Evolutionary conservation across 345 rosid genomes (phyloP).

Genomic region (Sonneratia alba): DNA sequence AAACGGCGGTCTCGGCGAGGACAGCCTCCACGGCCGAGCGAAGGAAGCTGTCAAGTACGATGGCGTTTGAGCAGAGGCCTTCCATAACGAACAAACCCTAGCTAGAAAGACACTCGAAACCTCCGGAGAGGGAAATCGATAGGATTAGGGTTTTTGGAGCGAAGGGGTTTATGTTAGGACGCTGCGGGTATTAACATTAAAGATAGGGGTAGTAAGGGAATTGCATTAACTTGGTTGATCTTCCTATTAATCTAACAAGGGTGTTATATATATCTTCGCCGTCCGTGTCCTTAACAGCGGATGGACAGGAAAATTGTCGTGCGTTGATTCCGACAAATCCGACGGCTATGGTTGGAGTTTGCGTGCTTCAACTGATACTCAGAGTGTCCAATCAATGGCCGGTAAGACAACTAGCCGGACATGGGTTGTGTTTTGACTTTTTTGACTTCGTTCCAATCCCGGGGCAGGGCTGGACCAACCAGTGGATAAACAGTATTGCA

Average conservation of each 20-base stretch:
- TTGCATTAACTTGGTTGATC: background rate
- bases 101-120: background rate
- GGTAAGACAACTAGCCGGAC: background rate
- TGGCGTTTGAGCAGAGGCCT: constrained; percentile 13
- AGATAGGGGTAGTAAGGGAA: constrained; percentile 5
- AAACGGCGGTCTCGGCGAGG: constrained; percentile 26
- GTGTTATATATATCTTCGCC: background rate
- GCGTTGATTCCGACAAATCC: background rate
- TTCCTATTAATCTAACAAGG: background rate
- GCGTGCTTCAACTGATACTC: background rate
- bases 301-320: background rate
- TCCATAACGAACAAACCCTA: constrained; percentile 13
- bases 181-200: constrained; percentile 8
- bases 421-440: background rate
- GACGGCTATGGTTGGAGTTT: background rate
- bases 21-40: constrained; percentile 22
- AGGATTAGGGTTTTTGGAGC: constrained; percentile 16
- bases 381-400: background rate
- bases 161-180: constrained; percentile 25
- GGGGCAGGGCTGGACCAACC: background rate
- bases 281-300: background rate
- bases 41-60: constrained; percentile 13
- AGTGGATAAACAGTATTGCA: too few species aligned
- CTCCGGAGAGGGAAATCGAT: constrained; percentile 1
- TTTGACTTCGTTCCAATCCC: background rate